Base-by-base conservation (phyloP, 139 green algal species). In the Eudorina sp. region DNA sequence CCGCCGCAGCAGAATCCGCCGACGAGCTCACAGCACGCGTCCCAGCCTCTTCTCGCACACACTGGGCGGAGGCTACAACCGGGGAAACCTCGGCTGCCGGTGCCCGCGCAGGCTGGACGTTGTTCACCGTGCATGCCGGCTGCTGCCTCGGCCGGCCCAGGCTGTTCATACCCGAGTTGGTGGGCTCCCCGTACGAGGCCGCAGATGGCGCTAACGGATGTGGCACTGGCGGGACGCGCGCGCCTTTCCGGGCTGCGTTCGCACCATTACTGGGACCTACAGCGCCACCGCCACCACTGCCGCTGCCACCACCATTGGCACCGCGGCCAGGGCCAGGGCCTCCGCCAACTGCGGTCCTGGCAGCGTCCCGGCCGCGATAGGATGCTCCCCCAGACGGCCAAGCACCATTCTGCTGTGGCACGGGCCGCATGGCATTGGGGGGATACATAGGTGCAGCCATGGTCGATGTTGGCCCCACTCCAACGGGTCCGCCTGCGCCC, bases 111-210 rank as follows among this genome's bases (percentile, higher is more conserved):
- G 64, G 51, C 41, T 70, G 55, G 25, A 85, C 78, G n/a, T 74
- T 74, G 23, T 62, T 62, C 0, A 85, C 55, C 8, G 40, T 19
- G 55, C 41, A 46, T 34, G 36, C 16, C 11, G 55, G 78, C 78
- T 85, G 53, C 38, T 85, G 78, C 55, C 78, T 21, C 7, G 78
- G 78, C 40, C 40, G 58, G 9, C 78, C 78, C 40, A 85, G 78
- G 58, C 78, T 85, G 55, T 74, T 53, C 40, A 85, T 85, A 16
- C 55, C 55, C 1, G 53, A 73, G 19, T 18, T 55, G 8, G 29
- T 9, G 18, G 53, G 34, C 34, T 74, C 55, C 11, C 38, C 21
- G 18, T 27, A 6, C 3, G 77, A 27, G 11, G 45, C n/a, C 19
- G n/a, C 53, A 53, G 38, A 48, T 1, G 38, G 36, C 0, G 55